Evolutionary conservation across 805 yeast genomes (phyloP).

Genomic region (Yarrowia sp.): DNA sequence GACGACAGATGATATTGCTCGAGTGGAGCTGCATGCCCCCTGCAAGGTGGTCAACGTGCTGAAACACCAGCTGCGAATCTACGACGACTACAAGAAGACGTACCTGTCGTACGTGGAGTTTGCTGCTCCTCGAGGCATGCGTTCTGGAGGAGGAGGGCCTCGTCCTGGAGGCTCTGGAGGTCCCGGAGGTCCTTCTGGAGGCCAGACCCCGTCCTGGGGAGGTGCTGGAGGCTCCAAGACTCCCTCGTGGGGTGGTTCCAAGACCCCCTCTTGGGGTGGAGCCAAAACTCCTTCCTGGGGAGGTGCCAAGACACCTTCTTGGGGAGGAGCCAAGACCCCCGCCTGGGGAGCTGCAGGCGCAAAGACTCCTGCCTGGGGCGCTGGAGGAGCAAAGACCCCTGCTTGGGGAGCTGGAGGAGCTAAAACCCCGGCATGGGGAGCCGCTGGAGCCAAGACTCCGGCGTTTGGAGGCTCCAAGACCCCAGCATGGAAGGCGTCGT

Average conservation of each 20-base stretch:
- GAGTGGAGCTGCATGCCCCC: constrained; percentile 92
- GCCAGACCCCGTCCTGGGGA: constrained; percentile 27
- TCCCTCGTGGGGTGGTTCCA: constrained; percentile 36
- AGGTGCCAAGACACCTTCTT: constrained; percentile 40
- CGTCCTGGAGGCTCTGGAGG: constrained; percentile 40
- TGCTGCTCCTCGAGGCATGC: constrained; percentile 41
- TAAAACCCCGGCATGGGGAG: constrained; percentile 54
- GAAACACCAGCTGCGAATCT: constrained; percentile 73
- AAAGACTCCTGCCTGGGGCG: constrained; percentile 55
- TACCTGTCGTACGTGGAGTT: constrained; percentile 31
- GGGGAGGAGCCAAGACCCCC: constrained; percentile 48
- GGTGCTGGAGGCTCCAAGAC: constrained; percentile 30
- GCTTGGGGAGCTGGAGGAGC: constrained; percentile 40
- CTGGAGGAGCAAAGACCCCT: constrained; percentile 43
- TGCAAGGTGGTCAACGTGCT: constrained; percentile 82
- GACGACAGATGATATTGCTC: constrained; percentile 85
- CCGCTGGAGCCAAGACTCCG: constrained; percentile 46
- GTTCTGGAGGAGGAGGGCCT: constrained; percentile 29
- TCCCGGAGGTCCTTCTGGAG: constrained; percentile 31
- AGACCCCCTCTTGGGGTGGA: constrained; percentile 14
- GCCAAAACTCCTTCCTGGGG: constrained; percentile 42
- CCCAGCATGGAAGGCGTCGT: constrained; percentile 40
- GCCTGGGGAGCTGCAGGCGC: constrained; percentile 45
- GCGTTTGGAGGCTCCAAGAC: constrained; percentile 49
- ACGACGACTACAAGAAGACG: constrained; percentile 54